Base-by-base conservation (phyloP, 768 basidiomycete species). In the Russula ochroleuca region DNA sequence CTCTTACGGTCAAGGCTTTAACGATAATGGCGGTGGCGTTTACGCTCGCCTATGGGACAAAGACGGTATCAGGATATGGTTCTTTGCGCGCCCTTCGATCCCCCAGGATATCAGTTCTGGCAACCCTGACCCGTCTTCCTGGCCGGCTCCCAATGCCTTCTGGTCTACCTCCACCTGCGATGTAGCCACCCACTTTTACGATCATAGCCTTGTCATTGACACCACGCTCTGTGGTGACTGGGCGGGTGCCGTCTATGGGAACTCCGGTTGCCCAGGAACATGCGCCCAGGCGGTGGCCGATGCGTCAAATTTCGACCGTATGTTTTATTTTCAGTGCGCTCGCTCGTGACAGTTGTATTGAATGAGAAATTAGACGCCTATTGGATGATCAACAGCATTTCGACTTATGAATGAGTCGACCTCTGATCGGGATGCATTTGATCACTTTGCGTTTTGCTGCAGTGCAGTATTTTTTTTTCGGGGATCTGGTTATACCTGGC, bases 181-280 rank as follows among this genome's bases (percentile, higher is more conserved):
- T 35, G 8, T 61, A 11, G 11, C 14, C 5, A 21, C 41, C 9
- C 43, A 67, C 15, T 47, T 64, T 14, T 5, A 25, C 13, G 37
- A 53, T 33, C 66, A 67, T 3, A 31, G 15, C 3, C 54, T 67
- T 13, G 33, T 61, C 10, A 21, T 67, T 31, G 51, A 67, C 63
- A 64, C 35, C 13, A 33, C 58, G 40, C 49, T 67, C 21, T 35
- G 63, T 49, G 66, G 63, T 25, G 58, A 40, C 57, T 67, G 58
- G 58, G 55, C 66, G 7, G 28, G n/a, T 28, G 21, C 41, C 35
- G 43, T 19, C 40, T 61, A 55, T 53, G 58, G 57, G 14, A 25
- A 2, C 25, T 28, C 48, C 7, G 48, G 25, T 45, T 67, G 66
- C 41, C 62, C 57, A 15, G 48, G 47, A 21, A 57, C 63, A 31